Percentiles rank a stretch among this genome's conserved stretches.
Conservation (phyloP, 805 yeast genomes). For the Wickerhamiella parazyma region DNA sequence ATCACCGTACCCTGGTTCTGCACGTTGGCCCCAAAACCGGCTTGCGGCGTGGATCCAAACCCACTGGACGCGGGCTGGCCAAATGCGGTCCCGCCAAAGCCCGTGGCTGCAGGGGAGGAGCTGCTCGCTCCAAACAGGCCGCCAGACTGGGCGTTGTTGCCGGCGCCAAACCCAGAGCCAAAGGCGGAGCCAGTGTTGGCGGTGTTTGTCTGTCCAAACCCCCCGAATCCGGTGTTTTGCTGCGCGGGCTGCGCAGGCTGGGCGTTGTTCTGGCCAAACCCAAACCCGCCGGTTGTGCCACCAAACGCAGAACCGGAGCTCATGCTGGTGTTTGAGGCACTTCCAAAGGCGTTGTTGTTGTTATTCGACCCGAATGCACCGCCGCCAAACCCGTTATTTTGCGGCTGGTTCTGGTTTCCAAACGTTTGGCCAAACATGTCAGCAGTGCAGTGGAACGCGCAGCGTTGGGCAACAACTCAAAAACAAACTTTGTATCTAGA, state of each 20-base stretch:
- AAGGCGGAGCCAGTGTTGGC: slow-evolving; percentile 2
- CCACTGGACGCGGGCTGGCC: slow-evolving; percentile 18
- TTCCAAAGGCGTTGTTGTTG: slow-evolving; percentile 2
- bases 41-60: slow-evolving; percentile 11
- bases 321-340: no score
- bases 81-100: neutral
- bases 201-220: slow-evolving; percentile 13
- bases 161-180: slow-evolving; percentile 26
- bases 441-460: no score
- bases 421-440: slow-evolving; percentile 12
- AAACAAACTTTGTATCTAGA: no score
- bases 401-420: slow-evolving; percentile 1
- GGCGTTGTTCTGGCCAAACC: slow-evolving; percentile 16
- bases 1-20: slow-evolving; percentile 54
- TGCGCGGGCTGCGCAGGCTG: neutral
- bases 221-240: slow-evolving; percentile 11
- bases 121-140: slow-evolving; percentile 17
- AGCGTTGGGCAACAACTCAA: no score
- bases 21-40: slow-evolving; percentile 14
- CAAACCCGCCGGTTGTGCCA: slow-evolving; percentile 16
- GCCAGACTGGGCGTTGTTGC: slow-evolving; percentile 11
- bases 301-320: slow-evolving; percentile 7
- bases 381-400: slow-evolving; percentile 2
- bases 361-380: slow-evolving; percentile 11
- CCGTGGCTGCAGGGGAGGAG: slow-evolving; percentile 15